Percentiles rank a stretch among this genome's conserved stretches.
Conservation (phyloP, 371 early-diverging fungal genomes). For the Mucor sp. region DNA sequence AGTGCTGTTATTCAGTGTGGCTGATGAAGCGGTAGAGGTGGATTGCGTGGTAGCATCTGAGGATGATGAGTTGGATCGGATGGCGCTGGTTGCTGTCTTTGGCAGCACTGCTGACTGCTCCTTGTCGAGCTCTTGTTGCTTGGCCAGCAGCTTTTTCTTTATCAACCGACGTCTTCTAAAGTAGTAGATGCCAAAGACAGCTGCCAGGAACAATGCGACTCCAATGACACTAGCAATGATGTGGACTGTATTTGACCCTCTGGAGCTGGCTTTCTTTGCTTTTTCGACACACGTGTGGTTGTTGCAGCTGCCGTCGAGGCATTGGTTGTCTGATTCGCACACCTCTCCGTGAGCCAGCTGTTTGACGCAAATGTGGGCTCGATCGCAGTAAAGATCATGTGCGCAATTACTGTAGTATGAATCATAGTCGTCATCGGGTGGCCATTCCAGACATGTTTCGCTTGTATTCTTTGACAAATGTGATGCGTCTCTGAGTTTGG, state of each 20-base stretch:
- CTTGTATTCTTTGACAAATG: conserved; percentile 13
- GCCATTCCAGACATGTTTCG: conserved; percentile 17
- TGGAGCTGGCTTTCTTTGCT: background rate
- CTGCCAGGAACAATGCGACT: conserved; percentile 3
- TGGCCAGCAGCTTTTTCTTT: background rate
- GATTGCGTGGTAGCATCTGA: background rate
- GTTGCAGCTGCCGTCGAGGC: conserved; percentile 9
- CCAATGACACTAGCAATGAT: conserved; percentile 13
- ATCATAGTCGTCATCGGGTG: conserved; percentile 5
- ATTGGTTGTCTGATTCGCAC: conserved; percentile 22
- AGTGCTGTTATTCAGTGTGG: background rate
- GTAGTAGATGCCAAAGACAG: conserved; percentile 1
- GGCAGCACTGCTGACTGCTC: background rate
- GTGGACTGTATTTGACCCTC: conserved; percentile 7
- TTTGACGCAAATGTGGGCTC: conserved; percentile 7
- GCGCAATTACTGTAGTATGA: conserved; percentile 18
- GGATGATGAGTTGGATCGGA: background rate
- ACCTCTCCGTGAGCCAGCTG: conserved; percentile 4
- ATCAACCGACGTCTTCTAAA: background rate
- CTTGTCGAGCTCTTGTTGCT: background rate
- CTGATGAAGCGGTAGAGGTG: conserved; percentile 5
- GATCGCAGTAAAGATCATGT: conserved; percentile 2
- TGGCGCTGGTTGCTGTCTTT: background rate
- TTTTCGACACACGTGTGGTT: conserved; percentile 7
- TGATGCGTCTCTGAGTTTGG: conserved; percentile 2